Percentiles rank a stretch among this genome's conserved stretches.
phyloP scores from a whole-genome alignment of 306 rosid genomes.

The Gynostemma pentaphyllum region DNA sequence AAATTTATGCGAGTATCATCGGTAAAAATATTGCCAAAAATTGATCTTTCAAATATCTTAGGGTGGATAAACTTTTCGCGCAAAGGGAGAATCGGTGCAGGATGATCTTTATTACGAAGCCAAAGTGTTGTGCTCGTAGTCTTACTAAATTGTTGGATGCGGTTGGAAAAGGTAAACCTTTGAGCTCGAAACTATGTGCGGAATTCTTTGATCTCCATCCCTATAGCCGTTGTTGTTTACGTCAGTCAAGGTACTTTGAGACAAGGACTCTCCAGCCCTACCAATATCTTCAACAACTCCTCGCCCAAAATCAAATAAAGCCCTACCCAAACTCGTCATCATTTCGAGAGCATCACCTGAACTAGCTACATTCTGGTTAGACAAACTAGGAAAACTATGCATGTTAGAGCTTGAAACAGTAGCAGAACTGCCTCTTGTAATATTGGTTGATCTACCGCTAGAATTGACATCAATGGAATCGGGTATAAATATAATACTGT shows the following conservation, averaged over 20 bases:
- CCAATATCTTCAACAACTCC: constrained; percentile 94
- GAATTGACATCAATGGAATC: constrained; percentile 20
- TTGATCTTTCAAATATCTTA: constrained; percentile 56
- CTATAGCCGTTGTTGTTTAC: constrained; percentile 25
- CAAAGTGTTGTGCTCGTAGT: constrained; percentile 67
- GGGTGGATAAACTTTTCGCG: constrained; percentile 77
- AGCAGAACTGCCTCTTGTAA: constrained; percentile 29
- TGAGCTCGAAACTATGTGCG: constrained; percentile 65
- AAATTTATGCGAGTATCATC: constrained; percentile 34
- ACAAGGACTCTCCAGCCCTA: constrained; percentile 54
- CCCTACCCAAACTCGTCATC: constrained; percentile 92
- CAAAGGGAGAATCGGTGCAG: constrained; percentile 58
- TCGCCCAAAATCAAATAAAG: constrained; percentile 88
- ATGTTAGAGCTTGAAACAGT: constrained; percentile 30
- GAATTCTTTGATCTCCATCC: constrained; percentile 32
- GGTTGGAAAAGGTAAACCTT: constrained; percentile 89
- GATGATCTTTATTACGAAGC: constrained; percentile 81
- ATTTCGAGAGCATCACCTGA: constrained; percentile 98
- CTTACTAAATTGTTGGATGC: constrained; percentile 51
- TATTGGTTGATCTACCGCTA: constrained; percentile 23
- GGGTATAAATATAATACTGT: constrained; percentile 17
- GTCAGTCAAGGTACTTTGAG: constrained; percentile 27
- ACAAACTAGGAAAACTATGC: constrained; percentile 27
- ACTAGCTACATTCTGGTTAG: constrained; percentile 51
- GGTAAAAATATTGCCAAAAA: constrained; percentile 48